Base-by-base conservation (phyloP, 2,329 filamentous ascomycete genomes). In the Botrytis paeoniae region DNA sequence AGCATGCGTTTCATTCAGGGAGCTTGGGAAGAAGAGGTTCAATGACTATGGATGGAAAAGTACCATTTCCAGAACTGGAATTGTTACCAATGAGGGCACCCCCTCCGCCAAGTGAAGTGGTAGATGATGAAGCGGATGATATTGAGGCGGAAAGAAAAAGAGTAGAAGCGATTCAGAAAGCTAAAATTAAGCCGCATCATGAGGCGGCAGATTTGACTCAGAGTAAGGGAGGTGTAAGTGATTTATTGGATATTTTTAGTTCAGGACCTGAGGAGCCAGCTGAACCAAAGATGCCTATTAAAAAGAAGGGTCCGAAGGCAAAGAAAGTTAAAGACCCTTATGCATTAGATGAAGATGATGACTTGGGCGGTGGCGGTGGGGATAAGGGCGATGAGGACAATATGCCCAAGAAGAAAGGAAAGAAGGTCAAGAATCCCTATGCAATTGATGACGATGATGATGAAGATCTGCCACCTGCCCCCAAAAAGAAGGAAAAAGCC, bases 61-160 rank as follows among this genome's bases (percentile, higher is more conserved):
- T 80, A 4, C 77, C 79, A 65, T 80, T 74, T 69, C 79, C 79
- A 0, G 78, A 81, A 54, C 69, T 80, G 39, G 80, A 81, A 54
- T 73, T 80, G 10, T 60, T 80, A 20, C 76, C 77, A 10, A 64
- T 78, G 48, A 48, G 66, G 25, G 59, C 59, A 62, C 73, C 75
- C 0, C 66, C 74, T 3, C 74, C 73, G 29, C 73, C 73, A 39
- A 59, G 20, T 9, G 74, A 72, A n/a, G 64, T 76, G 35, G 71
- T 73, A 57, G 48, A 72, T 32, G 48, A 74, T 43, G 54, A 74
- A 68, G 60, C 43, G 10, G 69, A 74, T 71, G 74, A 74, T 64
- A 10, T 63, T 10, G 41, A 66, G 14, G 63, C 64, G 62, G 64
- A 76, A 71, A 70, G 59, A 41, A 71, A 65, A 7, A 71, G 72